Base-by-base conservation (phyloP, 768 basidiomycete species). In the Tephrocybe sp. region DNA sequence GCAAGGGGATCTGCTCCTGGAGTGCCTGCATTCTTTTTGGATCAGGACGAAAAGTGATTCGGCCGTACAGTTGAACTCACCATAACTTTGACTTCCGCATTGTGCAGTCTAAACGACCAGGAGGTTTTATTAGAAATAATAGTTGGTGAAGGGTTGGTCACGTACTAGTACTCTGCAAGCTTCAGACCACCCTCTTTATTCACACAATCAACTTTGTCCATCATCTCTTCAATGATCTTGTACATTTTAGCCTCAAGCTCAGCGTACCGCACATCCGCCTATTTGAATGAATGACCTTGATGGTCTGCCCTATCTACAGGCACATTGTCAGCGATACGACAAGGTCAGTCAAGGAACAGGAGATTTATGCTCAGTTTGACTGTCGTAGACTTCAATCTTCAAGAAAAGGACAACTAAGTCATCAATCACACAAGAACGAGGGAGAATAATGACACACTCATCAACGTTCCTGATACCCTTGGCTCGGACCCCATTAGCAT, bases 1-100 rank as follows among this genome's bases (percentile, higher is more conserved):
- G 78, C 18, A 74, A 72, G 16, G 80, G 77, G 47, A 72, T 73
- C 16, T 58, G 49, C 38, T 61, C 60, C 49, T 62, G 56, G 18
- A 60, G 22, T 9, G 27, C 31, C 52, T 53, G n/a, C 4, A 42
- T 36, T 4, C 12, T n/a, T n/a, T n/a, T n/a, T n/a, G n/a, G 34
- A n/a, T 35, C 34, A 35, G 5, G 11, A 30, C 9, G 5, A n/a
- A 35, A 5, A n/a, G 11, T 35, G 34, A 5, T 12, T 30, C 6
- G 28, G 28, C 34, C 34, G 40, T 35, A 13, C 6, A 42, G 31
- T 12, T 34, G 7, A 15, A 37, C 35, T 11, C 30, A 50, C 49
- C 18, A 16, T 27, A 8, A 34, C 13, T 16, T 37, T 44, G 9
- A 28, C 28, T 5, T 44, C 42, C 2, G 35, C 42, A 0, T 44